These are phyloP conservation scores for Cladophialophora exuberans DNA, from an alignment of 2,329 filamentous ascomycete genomes.

Conservation along the genomic window DNA sequence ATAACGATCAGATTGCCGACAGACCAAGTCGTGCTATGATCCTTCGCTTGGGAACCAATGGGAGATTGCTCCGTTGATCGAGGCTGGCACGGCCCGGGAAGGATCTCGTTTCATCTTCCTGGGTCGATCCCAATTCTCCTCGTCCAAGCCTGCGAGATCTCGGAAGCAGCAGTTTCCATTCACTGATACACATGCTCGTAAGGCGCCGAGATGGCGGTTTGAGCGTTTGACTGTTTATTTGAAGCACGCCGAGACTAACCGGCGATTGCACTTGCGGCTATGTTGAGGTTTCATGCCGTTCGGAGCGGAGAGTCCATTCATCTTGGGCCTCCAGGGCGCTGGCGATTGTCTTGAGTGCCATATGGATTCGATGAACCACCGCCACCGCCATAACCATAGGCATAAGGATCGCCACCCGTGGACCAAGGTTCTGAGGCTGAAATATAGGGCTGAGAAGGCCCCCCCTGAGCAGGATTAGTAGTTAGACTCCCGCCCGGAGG, in stretches of 20 bases:
- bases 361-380: constrained; percentile 25
- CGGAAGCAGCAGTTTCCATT: not conserved
- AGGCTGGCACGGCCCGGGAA: constrained; percentile 21
- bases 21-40: constrained; percentile 9
- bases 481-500: constrained; percentile 12
- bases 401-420: constrained; percentile 25
- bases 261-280: not conserved
- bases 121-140: not conserved
- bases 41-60: constrained; percentile 4
- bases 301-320: constrained; percentile 19
- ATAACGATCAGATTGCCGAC: constrained; percentile 25
- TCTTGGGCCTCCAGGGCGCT: constrained; percentile 30
- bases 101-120: constrained; percentile 7
- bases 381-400: constrained; percentile 19
- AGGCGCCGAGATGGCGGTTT: not conserved
- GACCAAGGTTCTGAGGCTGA: constrained; percentile 35
- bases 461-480: constrained; percentile 13
- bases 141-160: not conserved
- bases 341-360: constrained; percentile 26
- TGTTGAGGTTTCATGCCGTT: not conserved
- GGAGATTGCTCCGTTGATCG: constrained; percentile 2
- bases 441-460: constrained; percentile 30
- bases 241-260: not conserved
- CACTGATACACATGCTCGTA: not conserved
- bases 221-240: not conserved